A percentile compares a stretch with the other conserved stretches of the same genome.
Evolutionary conservation across 257 asterid species (phyloP).

Genomic region (Solanum piurae): DNA sequence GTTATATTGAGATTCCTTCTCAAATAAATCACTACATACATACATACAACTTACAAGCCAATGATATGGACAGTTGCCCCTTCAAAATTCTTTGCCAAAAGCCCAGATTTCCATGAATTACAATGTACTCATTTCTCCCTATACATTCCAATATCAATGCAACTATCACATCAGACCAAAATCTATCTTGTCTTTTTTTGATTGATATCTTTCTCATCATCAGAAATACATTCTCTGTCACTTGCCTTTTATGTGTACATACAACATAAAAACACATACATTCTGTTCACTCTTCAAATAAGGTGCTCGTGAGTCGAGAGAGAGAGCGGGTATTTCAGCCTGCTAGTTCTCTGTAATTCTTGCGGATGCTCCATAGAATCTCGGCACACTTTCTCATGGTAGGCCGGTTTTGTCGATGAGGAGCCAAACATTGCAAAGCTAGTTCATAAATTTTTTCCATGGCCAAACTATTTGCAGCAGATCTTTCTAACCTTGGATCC

Average conservation of each 20-base stretch:
- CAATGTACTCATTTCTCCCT: not conserved
- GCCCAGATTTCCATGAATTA: not conserved
- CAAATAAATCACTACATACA: not conserved
- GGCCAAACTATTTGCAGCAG: conserved; percentile 47
- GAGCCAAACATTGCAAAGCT: conserved; percentile 68
- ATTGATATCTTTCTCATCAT: not conserved
- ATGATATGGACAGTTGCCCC: not conserved
- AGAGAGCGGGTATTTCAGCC: conserved; percentile 7
- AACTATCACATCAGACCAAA: not conserved
- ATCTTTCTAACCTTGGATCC: conserved; percentile 72
- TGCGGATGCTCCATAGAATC: conserved; percentile 83
- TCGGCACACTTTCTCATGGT: conserved; percentile 76
- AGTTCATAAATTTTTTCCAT: conserved; percentile 63
- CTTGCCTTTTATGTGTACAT: not conserved
- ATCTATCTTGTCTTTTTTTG: not conserved
- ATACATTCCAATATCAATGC: not conserved
- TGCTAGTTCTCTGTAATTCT: conserved; percentile 48
- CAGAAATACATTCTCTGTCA: not conserved
- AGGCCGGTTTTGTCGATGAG: conserved; percentile 63
- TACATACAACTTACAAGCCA: not conserved
- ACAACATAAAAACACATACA: not conserved
- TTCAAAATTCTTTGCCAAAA: not conserved
- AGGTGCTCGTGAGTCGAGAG: not conserved
- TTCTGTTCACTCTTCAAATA: conserved; percentile 6
- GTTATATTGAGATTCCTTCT: not conserved